Base-by-base conservation (phyloP, 345 rosid species). In the Mercurialis annua region DNA sequence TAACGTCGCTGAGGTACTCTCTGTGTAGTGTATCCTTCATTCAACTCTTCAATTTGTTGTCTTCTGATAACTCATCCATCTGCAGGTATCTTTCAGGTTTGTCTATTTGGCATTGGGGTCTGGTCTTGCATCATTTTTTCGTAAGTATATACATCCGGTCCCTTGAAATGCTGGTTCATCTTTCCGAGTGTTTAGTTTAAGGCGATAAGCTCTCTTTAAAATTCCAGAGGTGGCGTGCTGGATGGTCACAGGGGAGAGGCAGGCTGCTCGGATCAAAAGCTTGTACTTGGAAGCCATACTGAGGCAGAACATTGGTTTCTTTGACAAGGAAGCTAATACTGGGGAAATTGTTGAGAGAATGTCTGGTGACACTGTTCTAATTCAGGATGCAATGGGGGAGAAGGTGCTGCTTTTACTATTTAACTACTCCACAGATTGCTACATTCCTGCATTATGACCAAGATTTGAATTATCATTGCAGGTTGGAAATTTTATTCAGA, bases 321-420 rank as follows among this genome's bases (percentile, higher is more conserved):
- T 71, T 21, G 75, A 71, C n/a, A 57, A 36, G 11, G 70, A 71
- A 38, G 40, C 60, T 16, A 36, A 47, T 47, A 71, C 75, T 7
- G 75, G 70, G 17, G 75, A 71, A 24, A 21, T 65, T 20, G 24
- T 65, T 26, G 69, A 52, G 17, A 65, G 75, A 18, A 65, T 71
- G 65, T 65, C 75, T 5, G 69, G 69, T 10, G 66, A 71, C 59
- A 65, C 65, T 1, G 16, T 71, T 33, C 59, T 71, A 2, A 58
- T 71, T 43, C 75, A 58, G 29, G 70, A 71, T 55, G 75, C 75
- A 1, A 64, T 71, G 60, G 75, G 75, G 0, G 75, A 71, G 42
- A 71, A 71, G 75, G 75, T 64, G 20, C n/a, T 36, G 44, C 44
- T 40, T 10, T 8, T 8, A 4, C 11, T 3, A 36, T 3, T 36